Base-by-base conservation (phyloP, 257 asterid species). In the Verbena officinalis region DNA sequence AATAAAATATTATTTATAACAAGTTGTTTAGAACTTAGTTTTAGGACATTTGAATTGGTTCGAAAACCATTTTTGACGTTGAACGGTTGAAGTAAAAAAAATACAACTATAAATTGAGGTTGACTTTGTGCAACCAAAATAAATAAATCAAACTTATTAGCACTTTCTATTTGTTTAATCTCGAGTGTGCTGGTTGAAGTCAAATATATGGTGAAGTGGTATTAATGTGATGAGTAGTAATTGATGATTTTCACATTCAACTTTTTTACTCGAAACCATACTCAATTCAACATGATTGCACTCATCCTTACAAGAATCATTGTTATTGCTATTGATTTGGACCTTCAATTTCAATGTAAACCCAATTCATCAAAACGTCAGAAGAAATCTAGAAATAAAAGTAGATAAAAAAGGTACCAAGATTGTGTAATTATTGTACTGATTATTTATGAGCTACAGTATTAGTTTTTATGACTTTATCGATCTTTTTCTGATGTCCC, bases 341-440 rank as follows among this genome's bases (percentile, higher is more conserved):
- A n/a, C n/a, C n/a, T n/a, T n/a, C n/a, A 24, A 20, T 21, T 40
- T 43, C 46, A 59, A 50, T n/a, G 11, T 33, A 56, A 48, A 39
- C 62, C 20, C 36, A 43, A 71, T 68, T 69, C 19, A 42, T 49
- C 49, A 13, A 56, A 9, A 55, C 42, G 56, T 49, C 7, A 22
- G 61, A 57, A 34, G 52, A 33, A 58, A 30, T 56, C 9, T 51
- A 68, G 22, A 5, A 23, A 12, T 9, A 71, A 39, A 56, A 63
- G 65, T 71, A 63, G 75, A 36, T 63, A 16, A 23, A 62, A 54
- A 33, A 1, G 39, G 6, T 8, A 34, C 50, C 19, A 17, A 51
- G 5, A 46, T 40, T 56, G 31, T 38, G 14, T 38, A 36, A 71
- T 56, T 48, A 71, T 71, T 72, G 33, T n/a, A 49, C 5, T 27